phyloP scores from a whole-genome alignment of 441 rosid species.

The Omphalea diandra region DNA sequence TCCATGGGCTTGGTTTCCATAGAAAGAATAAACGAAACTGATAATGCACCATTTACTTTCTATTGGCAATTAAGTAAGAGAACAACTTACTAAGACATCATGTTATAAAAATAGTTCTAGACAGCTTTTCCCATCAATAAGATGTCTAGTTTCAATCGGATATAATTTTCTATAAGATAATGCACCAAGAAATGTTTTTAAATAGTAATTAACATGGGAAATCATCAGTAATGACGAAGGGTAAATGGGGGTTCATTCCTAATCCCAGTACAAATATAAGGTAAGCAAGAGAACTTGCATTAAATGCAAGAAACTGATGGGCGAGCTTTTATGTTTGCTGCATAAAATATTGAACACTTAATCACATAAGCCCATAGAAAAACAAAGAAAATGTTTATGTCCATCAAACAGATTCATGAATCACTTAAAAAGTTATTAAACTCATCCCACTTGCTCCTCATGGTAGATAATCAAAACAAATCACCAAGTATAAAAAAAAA shows the following conservation, averaged over 20 bases:
- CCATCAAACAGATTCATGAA: neutral
- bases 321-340: neutral
- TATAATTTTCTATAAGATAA: neutral
- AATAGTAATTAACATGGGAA: neutral
- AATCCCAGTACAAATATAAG: neutral
- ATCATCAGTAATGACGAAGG: neutral
- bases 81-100: too few species aligned
- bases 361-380: neutral
- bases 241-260: neutral
- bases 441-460: neutral
- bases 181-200: neutral
- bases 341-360: neutral
- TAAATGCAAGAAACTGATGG: neutral
- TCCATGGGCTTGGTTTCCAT: neutral
- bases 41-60: neutral
- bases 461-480: neutral
- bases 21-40: neutral
- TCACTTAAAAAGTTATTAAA: neutral
- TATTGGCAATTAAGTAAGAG: too few species aligned
- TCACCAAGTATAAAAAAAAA: slow-evolving; percentile 9
- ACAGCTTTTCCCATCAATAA: neutral
- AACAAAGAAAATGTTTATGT: neutral
- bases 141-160: too few species aligned
- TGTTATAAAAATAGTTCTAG: too few species aligned
- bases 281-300: neutral